Conservation (phyloP, 139 green algal genomes). For the Chlorokybus atmophyticus region DNA sequence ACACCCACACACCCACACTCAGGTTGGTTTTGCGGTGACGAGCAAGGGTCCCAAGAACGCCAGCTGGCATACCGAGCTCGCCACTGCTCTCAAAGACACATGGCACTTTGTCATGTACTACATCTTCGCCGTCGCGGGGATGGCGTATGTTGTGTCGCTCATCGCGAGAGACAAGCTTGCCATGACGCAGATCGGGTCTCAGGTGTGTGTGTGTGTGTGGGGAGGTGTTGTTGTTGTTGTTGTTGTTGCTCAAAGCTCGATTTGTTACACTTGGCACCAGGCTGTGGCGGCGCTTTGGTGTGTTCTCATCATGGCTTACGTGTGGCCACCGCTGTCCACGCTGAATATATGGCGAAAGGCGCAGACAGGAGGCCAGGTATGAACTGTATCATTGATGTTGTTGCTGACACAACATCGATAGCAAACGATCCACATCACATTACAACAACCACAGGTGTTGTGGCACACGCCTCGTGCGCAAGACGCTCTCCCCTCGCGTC, state of each 20-base stretch:
- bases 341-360: too few relatives aligned
- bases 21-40: constrained; percentile 10
- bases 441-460: too few relatives aligned
- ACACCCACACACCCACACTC: too few relatives aligned
- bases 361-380: too few relatives aligned
- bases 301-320: constrained; percentile 8
- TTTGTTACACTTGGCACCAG: neutral
- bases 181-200: neutral
- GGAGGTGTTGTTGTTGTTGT: neutral
- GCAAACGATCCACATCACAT: too few relatives aligned
- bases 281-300: constrained; percentile 8
- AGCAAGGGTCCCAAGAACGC: constrained; percentile 10
- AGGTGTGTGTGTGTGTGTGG: neutral
- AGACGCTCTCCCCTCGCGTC: too few relatives aligned
- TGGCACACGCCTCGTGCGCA: too few relatives aligned
- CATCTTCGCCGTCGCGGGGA: neutral
- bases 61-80: too few relatives aligned
- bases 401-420: too few relatives aligned
- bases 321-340: constrained; percentile 9
- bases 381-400: too few relatives aligned
- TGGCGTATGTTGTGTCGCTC: constrained; percentile 5
- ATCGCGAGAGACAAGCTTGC: neutral
- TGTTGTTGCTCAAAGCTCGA: neutral
- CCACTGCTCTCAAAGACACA: constrained; percentile 1
- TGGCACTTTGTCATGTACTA: constrained; percentile 16